Conservation (phyloP, 257 asterid genomes). For the Capsicum pubescens region DNA sequence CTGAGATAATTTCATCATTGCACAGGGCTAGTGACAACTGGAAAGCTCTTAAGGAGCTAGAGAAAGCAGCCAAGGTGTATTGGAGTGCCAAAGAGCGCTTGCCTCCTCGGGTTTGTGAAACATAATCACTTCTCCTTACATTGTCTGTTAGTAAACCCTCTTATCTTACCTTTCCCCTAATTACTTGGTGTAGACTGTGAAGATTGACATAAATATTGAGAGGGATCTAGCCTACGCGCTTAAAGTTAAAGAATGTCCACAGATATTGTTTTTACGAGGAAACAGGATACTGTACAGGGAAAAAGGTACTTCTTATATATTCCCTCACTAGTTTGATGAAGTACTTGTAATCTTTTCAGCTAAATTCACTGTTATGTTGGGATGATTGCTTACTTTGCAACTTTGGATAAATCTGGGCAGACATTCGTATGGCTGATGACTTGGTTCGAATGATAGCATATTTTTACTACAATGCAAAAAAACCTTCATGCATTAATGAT, state of each 20-base stretch:
- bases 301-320: constrained; percentile 53
- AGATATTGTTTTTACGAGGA: constrained; percentile 82
- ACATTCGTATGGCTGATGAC: constrained; percentile 68
- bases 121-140: constrained; percentile 23
- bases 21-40: constrained; percentile 92
- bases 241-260: constrained; percentile 87
- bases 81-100: constrained; percentile 88
- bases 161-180: not conserved
- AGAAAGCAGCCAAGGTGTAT: constrained; percentile 85
- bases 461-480: constrained; percentile 80
- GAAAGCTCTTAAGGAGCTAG: constrained; percentile 89
- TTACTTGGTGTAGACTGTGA: constrained; percentile 65
- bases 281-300: constrained; percentile 78
- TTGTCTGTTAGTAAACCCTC: not conserved
- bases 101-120: constrained; percentile 92
- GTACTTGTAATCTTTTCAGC: constrained; percentile 1
- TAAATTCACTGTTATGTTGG: not conserved
- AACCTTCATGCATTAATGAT: constrained; percentile 65
- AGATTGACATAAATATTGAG: constrained; percentile 88
- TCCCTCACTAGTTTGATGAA: not conserved
- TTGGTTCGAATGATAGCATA: constrained; percentile 92
- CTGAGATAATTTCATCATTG: not conserved
- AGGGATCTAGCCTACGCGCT: constrained; percentile 94
- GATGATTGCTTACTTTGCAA: not conserved
- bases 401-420: constrained; percentile 47